A percentile compares a stretch with the other conserved stretches of the same genome.
phyloP scores from a whole-genome alignment of 2,329 filamentous ascomycete genomes.

The Camillea tinctor region DNA sequence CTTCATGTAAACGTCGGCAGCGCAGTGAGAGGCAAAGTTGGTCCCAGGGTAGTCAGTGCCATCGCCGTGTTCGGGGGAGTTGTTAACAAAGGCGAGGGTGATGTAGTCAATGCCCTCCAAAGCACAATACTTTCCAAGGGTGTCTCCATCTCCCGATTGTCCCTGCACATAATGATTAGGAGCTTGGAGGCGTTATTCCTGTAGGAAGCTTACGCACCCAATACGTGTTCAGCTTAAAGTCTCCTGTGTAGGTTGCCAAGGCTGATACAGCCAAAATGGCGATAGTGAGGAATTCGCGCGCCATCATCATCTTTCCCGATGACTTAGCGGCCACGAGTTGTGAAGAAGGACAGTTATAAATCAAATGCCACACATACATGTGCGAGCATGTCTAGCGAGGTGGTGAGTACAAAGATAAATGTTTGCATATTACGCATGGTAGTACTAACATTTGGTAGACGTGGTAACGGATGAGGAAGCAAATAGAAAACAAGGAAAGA shows the following conservation, averaged over 20 bases:
- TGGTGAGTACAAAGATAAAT: no score
- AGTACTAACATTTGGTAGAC: no score
- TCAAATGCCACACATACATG: not conserved
- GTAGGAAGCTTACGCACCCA: constrained; percentile 17
- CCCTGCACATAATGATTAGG: constrained; percentile 15
- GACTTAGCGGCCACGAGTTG: not conserved
- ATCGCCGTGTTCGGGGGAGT: constrained; percentile 37
- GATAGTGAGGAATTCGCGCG: not conserved
- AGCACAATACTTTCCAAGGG: constrained; percentile 30
- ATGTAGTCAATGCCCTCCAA: constrained; percentile 38
- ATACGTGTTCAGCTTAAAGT: constrained; percentile 28
- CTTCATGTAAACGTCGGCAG: constrained; percentile 30
- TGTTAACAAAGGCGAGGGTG: constrained; percentile 40
- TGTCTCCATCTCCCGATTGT: constrained; percentile 21
- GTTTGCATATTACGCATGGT: no score
- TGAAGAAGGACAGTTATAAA: not conserved
- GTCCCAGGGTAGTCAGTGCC: constrained; percentile 34
- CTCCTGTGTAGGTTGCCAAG: constrained; percentile 18
- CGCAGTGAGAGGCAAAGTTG: constrained; percentile 41
- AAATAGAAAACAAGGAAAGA: not conserved
- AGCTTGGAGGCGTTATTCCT: not conserved
- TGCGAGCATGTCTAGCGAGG: not conserved
- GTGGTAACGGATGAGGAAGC: no score
- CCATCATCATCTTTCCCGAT: not conserved
- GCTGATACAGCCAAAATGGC: constrained; percentile 19